Evolutionary conservation across 495 filamentous ascomycete species (phyloP).

Genomic region (Penicillium antarcticum): DNA sequence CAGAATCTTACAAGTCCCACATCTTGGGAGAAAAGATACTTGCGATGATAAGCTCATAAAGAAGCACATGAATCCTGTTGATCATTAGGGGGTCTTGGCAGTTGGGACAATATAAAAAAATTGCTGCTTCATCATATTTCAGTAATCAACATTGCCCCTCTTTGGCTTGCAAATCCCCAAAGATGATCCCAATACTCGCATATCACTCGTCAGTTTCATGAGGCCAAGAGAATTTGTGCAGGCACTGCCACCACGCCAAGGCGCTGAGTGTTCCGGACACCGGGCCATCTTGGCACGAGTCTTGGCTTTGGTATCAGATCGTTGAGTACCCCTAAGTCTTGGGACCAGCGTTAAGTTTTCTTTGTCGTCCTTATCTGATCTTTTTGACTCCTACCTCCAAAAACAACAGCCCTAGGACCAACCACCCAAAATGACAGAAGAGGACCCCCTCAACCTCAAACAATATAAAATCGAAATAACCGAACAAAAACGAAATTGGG

Average conservation of each 20-base stretch:
- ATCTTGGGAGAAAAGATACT: too few relatives aligned
- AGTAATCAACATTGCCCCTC: too few relatives aligned
- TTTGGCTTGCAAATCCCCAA: too few relatives aligned
- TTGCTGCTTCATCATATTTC: too few relatives aligned
- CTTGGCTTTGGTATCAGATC: not conserved
- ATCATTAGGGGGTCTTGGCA: too few relatives aligned
- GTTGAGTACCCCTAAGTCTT: not conserved
- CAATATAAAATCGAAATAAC: conserved; percentile 10
- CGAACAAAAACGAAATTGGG: conserved; percentile 6
- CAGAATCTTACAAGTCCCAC: too few relatives aligned
- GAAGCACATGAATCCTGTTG: too few relatives aligned
- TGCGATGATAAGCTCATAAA: too few relatives aligned
- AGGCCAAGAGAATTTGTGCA: not conserved
- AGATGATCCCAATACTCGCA: not conserved
- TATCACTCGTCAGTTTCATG: not conserved
- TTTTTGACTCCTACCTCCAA: not conserved
- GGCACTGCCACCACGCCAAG: conserved; percentile 1
- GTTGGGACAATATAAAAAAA: too few relatives aligned
- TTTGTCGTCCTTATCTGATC: not conserved
- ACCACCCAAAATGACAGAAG: conserved; percentile 5
- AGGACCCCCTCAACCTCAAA: conserved; percentile 12
- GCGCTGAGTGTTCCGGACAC: not conserved
- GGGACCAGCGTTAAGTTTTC: not conserved
- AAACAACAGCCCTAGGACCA: not conserved
- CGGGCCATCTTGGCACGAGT: not conserved